Conservation (phyloP, 345 rosid genomes). For the Stellera chamaejasme region DNA sequence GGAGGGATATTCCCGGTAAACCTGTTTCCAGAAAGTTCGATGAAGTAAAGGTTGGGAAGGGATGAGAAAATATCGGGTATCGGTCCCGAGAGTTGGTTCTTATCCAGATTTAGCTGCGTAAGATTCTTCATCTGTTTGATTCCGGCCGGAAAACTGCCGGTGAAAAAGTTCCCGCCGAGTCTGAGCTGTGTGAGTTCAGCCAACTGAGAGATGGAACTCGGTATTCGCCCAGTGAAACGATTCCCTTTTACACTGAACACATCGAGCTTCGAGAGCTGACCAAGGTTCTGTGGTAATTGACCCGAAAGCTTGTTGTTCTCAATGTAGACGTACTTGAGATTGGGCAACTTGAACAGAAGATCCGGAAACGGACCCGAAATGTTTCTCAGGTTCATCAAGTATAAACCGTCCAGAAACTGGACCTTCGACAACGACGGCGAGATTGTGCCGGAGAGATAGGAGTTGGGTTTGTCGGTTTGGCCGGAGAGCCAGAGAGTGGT, state of each 20-base stretch:
- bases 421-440: slow-evolving; percentile 48
- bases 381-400: slow-evolving; percentile 35
- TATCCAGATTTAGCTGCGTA: slow-evolving; percentile 18
- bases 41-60: slow-evolving; percentile 27
- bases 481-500: slow-evolving; percentile 25
- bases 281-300: slow-evolving; percentile 35
- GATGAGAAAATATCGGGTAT: slow-evolving; percentile 52
- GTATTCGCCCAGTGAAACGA: slow-evolving; percentile 53
- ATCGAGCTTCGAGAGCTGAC: slow-evolving; percentile 29
- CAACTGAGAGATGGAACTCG: slow-evolving; percentile 40
- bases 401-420: slow-evolving; percentile 38
- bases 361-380: slow-evolving; percentile 65
- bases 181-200: slow-evolving; percentile 40
- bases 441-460: slow-evolving; percentile 50
- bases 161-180: slow-evolving; percentile 40
- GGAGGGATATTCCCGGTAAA: slow-evolving; percentile 53
- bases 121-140: slow-evolving; percentile 35
- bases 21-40: slow-evolving; percentile 40
- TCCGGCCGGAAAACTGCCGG: slow-evolving; percentile 45
- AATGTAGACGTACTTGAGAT: slow-evolving; percentile 41
- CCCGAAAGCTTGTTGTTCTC: slow-evolving; percentile 66
- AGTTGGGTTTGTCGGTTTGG: slow-evolving; percentile 24
- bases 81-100: slow-evolving; percentile 48
- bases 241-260: slow-evolving; percentile 47
- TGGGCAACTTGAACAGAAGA: slow-evolving; percentile 38